A percentile compares a stretch with the other conserved stretches of the same genome.
These are phyloP conservation scores for Moniliella sp. DNA, from an alignment of 1,284 basidiomycete species.

Conservation along the genomic window DNA sequence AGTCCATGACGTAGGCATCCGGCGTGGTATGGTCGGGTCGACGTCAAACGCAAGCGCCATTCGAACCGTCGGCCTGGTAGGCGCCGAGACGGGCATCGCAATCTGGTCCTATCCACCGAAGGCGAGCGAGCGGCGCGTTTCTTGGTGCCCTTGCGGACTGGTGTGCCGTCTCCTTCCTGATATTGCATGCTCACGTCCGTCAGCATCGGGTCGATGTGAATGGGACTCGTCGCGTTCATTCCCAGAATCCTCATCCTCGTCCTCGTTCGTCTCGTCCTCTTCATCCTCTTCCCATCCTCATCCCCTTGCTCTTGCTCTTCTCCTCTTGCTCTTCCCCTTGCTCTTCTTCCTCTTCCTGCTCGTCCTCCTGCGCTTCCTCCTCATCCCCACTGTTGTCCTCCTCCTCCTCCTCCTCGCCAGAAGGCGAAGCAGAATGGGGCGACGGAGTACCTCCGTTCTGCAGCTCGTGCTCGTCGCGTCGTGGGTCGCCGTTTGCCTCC, in stretches of 20 bases:
- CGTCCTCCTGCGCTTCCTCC: conserved; percentile 11
- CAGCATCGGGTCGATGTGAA: background rate
- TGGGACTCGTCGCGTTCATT: background rate
- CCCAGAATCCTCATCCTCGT: conserved; percentile 1
- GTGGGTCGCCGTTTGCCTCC: no score
- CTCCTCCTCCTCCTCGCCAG: conserved; percentile 7
- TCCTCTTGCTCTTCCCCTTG: conserved; percentile 11
- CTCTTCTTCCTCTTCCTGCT: conserved; percentile 11
- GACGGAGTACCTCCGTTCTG: no score
- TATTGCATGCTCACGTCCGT: conserved; percentile 5
- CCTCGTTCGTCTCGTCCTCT: conserved; percentile 4
- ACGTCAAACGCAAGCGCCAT: conserved; percentile 2
- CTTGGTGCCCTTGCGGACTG: conserved; percentile 3
- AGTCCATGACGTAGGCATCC: conserved; percentile 18
- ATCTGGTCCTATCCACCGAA: conserved; percentile 1
- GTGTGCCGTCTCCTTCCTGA: conserved; percentile 7
- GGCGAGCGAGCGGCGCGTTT: conserved; percentile 3
- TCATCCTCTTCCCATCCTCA: conserved; percentile 2
- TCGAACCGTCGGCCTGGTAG: conserved; percentile 8
- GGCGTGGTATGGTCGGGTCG: no score
- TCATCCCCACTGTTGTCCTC: conserved; percentile 11
- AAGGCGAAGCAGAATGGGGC: no score
- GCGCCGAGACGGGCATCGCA: conserved; percentile 1
- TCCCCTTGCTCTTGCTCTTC: conserved; percentile 4
- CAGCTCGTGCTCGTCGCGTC: no score